Percentiles rank a stretch among this genome's conserved stretches.
Conservation (phyloP, 2,329 filamentous ascomycete genomes). For the Penicillium sp. region DNA sequence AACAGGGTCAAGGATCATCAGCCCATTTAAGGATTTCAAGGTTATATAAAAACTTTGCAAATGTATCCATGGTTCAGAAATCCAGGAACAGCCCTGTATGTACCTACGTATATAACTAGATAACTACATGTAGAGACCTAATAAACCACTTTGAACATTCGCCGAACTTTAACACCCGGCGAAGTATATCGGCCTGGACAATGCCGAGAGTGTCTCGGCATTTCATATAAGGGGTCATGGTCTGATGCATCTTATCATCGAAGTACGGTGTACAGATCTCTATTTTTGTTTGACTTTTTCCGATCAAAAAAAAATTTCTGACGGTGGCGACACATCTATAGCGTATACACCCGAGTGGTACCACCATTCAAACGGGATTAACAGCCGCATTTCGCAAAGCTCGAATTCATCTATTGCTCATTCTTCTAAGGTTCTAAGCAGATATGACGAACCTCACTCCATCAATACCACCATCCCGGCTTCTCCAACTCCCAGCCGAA, state of each 20-base stretch:
- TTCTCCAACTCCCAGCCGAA: conserved; percentile 29
- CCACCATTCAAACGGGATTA: not conserved
- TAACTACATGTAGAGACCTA: not conserved
- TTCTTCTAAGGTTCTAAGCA: not conserved
- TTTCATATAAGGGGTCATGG: not conserved
- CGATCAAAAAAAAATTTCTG: conserved; percentile 1
- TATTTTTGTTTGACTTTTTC: not conserved
- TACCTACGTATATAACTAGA: not conserved
- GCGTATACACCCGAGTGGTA: not conserved
- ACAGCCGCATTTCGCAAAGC: not conserved
- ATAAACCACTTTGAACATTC: no score
- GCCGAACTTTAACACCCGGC: not conserved
- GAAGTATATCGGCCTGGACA: not conserved
- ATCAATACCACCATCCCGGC: conserved; percentile 11
- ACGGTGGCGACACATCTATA: conserved; percentile 5
- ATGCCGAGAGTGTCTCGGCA: not conserved
- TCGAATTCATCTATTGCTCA: not conserved
- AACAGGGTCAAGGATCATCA: not conserved
- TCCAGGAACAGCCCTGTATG: not conserved
- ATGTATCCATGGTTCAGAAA: not conserved
- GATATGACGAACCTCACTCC: not conserved
- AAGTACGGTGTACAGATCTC: not conserved
- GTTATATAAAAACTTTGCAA: not conserved
- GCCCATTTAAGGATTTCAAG: not conserved
- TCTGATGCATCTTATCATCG: not conserved